These are phyloP conservation scores for Larix sibirica DNA, from an alignment of 83 land plant genomes.

Conservation along the genomic window DNA sequence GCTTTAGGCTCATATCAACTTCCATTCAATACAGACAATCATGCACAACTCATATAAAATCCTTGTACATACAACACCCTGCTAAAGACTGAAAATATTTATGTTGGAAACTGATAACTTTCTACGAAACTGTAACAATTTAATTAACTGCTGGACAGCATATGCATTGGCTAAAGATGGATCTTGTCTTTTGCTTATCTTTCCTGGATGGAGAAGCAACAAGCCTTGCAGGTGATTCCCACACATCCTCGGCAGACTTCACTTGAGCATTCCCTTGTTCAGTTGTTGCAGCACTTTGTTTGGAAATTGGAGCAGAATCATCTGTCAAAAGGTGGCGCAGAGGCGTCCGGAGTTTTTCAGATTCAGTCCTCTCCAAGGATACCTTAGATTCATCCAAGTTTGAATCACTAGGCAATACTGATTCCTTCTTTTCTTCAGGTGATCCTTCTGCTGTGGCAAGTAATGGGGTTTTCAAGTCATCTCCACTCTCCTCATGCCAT, in stretches of 20 bases:
- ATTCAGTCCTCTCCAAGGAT: slow-evolving; percentile 12
- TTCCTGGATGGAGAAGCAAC: slow-evolving; percentile 13
- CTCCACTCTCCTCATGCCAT: slow-evolving; percentile 14
- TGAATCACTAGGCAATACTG: neutral
- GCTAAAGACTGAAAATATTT: neutral
- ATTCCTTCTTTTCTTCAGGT: neutral
- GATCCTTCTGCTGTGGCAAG: slow-evolving; percentile 12
- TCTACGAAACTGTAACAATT: neutral
- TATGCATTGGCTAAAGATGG: slow-evolving; percentile 13
- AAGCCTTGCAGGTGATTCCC: slow-evolving; percentile 18
- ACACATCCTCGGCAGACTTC: neutral
- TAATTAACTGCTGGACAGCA: slow-evolving; percentile 13
- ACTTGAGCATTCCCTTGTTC: neutral
- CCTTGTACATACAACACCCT: slow-evolving; percentile 7
- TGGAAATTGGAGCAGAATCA: neutral
- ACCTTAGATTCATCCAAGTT: neutral
- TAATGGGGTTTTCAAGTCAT: slow-evolving; percentile 10
- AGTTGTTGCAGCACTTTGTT: neutral
- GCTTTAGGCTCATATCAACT: slow-evolving; percentile 7
- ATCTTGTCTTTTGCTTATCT: slow-evolving; percentile 14
- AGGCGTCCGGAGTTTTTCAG: slow-evolving; percentile 6
- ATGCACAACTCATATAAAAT: neutral
- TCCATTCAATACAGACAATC: slow-evolving; percentile 10
- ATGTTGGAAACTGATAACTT: neutral
- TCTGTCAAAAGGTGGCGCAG: slow-evolving; percentile 6